Conservation (phyloP, 2,329 filamentous ascomycete species). For the Pleomassaria siparia region DNA sequence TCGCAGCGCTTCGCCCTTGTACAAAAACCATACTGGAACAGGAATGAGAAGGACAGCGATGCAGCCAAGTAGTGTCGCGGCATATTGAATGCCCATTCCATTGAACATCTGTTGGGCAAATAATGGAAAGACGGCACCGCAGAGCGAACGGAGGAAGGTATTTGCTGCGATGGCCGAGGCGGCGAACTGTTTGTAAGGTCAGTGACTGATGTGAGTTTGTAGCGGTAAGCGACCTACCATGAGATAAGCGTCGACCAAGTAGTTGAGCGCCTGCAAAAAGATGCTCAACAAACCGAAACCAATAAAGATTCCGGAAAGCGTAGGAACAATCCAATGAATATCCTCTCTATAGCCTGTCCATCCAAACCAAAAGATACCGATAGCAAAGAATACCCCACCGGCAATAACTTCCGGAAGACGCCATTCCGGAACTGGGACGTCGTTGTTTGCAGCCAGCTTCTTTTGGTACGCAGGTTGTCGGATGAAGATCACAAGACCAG, state of each 20-base stretch:
- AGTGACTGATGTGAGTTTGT: slow-evolving; percentile 6
- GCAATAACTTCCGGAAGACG: slow-evolving; percentile 57
- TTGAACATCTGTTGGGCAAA: slow-evolving; percentile 60
- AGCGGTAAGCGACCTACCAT: slow-evolving; percentile 40
- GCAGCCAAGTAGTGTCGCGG: slow-evolving; percentile 48
- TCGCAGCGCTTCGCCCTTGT: slow-evolving; percentile 47
- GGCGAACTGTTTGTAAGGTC: slow-evolving; percentile 41
- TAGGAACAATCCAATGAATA: slow-evolving; percentile 48
- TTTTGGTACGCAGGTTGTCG: slow-evolving; percentile 68
- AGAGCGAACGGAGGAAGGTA: slow-evolving; percentile 55
- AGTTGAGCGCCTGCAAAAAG: slow-evolving; percentile 61
- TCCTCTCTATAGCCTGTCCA: slow-evolving; percentile 47
- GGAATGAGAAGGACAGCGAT: slow-evolving; percentile 49
- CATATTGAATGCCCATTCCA: slow-evolving; percentile 54
- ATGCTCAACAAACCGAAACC: slow-evolving; percentile 61
- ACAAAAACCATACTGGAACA: slow-evolving; percentile 49
- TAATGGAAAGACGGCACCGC: slow-evolving; percentile 55
- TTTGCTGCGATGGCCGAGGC: slow-evolving; percentile 59
- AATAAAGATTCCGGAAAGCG: slow-evolving; percentile 52
- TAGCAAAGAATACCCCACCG: slow-evolving; percentile 51
- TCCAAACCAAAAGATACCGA: slow-evolving; percentile 44
- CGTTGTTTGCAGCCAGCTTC: slow-evolving; percentile 50
- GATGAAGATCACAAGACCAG: slow-evolving; percentile 64
- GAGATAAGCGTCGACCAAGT: slow-evolving; percentile 62
- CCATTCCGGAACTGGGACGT: slow-evolving; percentile 59